These are phyloP conservation scores for Heterococcus sp. DNA, from an alignment of 108 stramenopile genomes.

Conservation along the genomic window DNA sequence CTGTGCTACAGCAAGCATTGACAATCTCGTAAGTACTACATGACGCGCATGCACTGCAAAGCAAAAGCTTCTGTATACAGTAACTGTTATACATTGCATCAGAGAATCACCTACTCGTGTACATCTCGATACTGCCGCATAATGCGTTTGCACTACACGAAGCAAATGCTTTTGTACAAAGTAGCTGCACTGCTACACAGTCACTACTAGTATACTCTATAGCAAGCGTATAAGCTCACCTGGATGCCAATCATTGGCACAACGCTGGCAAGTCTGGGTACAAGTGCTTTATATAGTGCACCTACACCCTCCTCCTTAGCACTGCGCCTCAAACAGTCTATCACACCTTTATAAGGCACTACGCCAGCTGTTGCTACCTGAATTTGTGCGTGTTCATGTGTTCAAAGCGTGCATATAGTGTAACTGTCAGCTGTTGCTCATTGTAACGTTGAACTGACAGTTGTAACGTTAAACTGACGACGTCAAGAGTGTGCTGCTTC, in stretches of 20 bases:
- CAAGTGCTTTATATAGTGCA: constrained; percentile 86
- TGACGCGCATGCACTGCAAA: background rate
- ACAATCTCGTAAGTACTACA: too few species aligned
- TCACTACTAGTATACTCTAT: background rate
- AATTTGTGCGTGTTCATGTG: too few species aligned
- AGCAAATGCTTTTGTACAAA: background rate
- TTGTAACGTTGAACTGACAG: too few species aligned
- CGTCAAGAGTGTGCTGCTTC: too few species aligned
- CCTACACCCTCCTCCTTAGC: constrained; percentile 77
- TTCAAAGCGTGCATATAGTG: too few species aligned
- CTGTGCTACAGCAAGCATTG: too few species aligned
- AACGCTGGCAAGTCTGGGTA: constrained; percentile 86
- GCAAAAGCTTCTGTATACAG: background rate
- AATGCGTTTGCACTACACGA: background rate
- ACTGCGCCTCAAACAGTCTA: constrained; percentile 80
- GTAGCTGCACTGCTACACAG: background rate
- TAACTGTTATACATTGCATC: background rate
- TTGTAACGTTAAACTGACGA: too few species aligned
- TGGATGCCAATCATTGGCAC: constrained; percentile 96
- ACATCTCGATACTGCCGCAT: background rate
- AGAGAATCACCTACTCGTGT: background rate
- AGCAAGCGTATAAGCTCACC: background rate
- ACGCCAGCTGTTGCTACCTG: constrained; percentile 8
- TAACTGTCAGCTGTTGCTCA: too few species aligned
- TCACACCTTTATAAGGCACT: constrained; percentile 81